Evolutionary conservation across 1,284 basidiomycete species (phyloP).

Genomic region (Porphyrellus sp.): DNA sequence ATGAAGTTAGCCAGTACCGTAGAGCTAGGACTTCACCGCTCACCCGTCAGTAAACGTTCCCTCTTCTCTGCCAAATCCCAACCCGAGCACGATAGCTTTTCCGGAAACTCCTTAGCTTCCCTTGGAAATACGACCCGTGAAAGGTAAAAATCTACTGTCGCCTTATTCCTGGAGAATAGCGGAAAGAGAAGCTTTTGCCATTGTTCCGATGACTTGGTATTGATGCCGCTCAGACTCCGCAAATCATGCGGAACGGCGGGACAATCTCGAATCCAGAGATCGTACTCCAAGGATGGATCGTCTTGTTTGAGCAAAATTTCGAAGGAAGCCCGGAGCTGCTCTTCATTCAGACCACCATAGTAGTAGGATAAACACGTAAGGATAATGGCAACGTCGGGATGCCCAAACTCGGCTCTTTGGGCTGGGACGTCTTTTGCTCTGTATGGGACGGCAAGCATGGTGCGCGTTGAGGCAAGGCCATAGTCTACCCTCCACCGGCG

Average conservation of each 20-base stretch:
- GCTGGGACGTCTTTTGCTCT: constrained; percentile 52
- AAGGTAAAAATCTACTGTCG: constrained; percentile 50
- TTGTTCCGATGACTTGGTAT: constrained; percentile 41
- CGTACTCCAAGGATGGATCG: constrained; percentile 44
- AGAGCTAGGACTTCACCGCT: neutral
- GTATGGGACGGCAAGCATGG: constrained; percentile 53
- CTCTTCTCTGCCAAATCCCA: constrained; percentile 51
- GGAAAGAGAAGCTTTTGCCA: constrained; percentile 34
- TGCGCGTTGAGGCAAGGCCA: constrained; percentile 43
- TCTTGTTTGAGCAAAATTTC: constrained; percentile 42
- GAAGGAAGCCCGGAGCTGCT: constrained; percentile 42
- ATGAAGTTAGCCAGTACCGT: neutral
- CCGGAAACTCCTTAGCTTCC: constrained; percentile 45
- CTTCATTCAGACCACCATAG: constrained; percentile 44
- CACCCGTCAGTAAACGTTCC: constrained; percentile 26
- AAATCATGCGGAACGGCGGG: constrained; percentile 32
- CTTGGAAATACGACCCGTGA: constrained; percentile 29
- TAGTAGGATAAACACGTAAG: constrained; percentile 55
- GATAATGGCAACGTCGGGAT: constrained; percentile 48
- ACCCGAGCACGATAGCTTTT: constrained; percentile 46
- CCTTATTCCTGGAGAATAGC: constrained; percentile 38
- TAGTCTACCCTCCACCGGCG: constrained; percentile 54
- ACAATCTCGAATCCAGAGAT: constrained; percentile 37
- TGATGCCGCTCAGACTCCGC: constrained; percentile 38
- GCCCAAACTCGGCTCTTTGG: constrained; percentile 51